Base-by-base conservation (phyloP, 495 filamentous ascomycete genomes). In the Peziza echinospora region DNA sequence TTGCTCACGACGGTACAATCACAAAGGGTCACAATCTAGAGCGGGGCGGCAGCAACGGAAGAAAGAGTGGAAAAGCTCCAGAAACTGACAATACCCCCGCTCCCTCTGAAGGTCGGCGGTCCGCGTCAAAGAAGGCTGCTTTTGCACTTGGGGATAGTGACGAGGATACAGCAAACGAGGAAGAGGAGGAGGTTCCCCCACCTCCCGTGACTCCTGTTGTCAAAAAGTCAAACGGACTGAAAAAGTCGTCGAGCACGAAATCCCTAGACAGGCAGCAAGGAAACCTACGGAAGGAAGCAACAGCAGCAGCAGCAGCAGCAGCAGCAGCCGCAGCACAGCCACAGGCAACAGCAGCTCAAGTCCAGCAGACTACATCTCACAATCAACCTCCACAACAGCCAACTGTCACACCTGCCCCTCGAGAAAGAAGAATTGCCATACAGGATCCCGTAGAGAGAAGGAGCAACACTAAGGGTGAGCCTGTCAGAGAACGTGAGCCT, bases 181-280 rank as follows among this genome's bases (percentile, higher is more conserved):
- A 22, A 17, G 11, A 17, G 13, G 24, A 17, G 39, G 24, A 45
- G 16, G 46, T n/a, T 2, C n/a, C n/a, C n/a, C n/a, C n/a, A n/a
- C n/a, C n/a, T 28, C 46, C 44, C n/a, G 41, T 37, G 26, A 41
- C 52, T 44, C 40, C 25, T 45, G 41, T 47, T 30, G 47, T 21
- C n/a, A 21, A 11, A 10, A 37, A 16, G 21, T 30, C 54, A 21
- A 51, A 26, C 54, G 52, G 47, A 13, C 43, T 55, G 34, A 52
- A 50, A 24, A 58, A 58, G 47, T 58, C 54, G 21, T 49, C 55
- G 10, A 58, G 55, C 43, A 54, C 55, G 44, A 58, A 56, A 24
- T 58, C 55, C 39, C 50, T 58, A 25, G 55, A 58, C 26, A 53
- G 40, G 17, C 44, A 51, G 24, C 50, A 57, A 28, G 49, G 54